phyloP scores from a whole-genome alignment of 2,329 filamentous ascomycete genomes.

The Fusarium heterosporum region DNA sequence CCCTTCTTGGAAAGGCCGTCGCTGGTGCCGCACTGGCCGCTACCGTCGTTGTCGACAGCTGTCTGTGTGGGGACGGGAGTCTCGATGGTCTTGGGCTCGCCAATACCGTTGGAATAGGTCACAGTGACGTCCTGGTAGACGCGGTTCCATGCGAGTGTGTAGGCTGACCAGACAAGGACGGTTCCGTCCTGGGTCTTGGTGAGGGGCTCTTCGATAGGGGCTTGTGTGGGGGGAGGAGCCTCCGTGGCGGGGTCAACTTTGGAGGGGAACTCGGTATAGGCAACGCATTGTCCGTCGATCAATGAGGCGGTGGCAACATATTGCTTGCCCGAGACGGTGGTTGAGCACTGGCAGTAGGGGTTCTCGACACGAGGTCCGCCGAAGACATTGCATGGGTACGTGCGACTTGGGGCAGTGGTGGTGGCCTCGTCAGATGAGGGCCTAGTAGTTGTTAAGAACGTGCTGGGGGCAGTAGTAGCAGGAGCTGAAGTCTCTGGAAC shows the following conservation, averaged over 20 bases:
- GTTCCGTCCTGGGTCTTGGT: slow-evolving; percentile 16
- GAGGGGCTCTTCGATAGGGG: slow-evolving; percentile 9
- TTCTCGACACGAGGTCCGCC: slow-evolving; percentile 1
- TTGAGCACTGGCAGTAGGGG: slow-evolving; percentile 14
- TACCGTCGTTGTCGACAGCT: slow-evolving; percentile 21
- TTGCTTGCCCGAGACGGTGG: slow-evolving; percentile 7
- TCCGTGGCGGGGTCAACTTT: not conserved
- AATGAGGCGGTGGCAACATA: slow-evolving; percentile 5
- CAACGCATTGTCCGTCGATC: not conserved
- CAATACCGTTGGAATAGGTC: not conserved
- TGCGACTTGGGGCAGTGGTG: not conserved
- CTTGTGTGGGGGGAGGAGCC: not conserved
- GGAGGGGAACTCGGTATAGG: slow-evolving; percentile 5
- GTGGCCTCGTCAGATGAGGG: not conserved
- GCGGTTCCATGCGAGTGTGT: not conserved
- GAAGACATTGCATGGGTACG: not conserved
- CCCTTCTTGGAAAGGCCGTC: slow-evolving; percentile 18
- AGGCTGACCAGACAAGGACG: slow-evolving; percentile 12
- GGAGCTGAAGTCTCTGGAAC: not conserved
- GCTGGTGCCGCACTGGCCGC: slow-evolving; percentile 17
- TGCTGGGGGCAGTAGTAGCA: not conserved
- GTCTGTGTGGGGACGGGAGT: slow-evolving; percentile 22
- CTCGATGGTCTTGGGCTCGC: not conserved
- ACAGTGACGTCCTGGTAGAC: not conserved
- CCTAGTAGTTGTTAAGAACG: slow-evolving; percentile 5